Evolutionary conservation across 768 basidiomycete genomes (phyloP).

Genomic region (Trametes villosa): DNA sequence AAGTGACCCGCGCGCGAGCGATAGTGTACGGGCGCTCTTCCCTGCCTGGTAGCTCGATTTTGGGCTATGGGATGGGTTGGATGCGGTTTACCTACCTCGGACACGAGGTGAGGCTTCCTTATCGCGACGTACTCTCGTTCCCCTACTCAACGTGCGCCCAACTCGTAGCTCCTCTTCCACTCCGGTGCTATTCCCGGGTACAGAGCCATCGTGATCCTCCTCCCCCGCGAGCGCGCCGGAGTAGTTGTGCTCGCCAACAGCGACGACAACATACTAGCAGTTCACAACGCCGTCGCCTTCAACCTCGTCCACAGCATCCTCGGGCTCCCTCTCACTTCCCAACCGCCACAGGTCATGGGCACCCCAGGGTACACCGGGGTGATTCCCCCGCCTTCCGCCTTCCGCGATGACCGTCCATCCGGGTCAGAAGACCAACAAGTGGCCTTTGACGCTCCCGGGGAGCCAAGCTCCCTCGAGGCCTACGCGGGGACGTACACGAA

Average conservation of each 20-base stretch:
- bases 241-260: slow-evolving; percentile 34
- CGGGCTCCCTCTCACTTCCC: slow-evolving; percentile 12
- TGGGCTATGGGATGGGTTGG: not conserved
- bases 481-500: slow-evolving; percentile 43
- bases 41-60: not conserved
- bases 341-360: not conserved
- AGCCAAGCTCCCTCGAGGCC: slow-evolving; percentile 20
- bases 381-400: not conserved
- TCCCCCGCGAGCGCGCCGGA: slow-evolving; percentile 43
- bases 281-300: slow-evolving; percentile 3
- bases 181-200: slow-evolving; percentile 41
- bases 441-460: not conserved
- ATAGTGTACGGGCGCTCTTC: not conserved
- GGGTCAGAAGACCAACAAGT: not conserved
- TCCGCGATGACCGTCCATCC: not conserved
- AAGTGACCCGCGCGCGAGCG: slow-evolving; percentile 35
- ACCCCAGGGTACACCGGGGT: not conserved
- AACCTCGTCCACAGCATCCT: slow-evolving; percentile 17
- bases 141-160: not conserved
- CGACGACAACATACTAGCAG: slow-evolving; percentile 1
- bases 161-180: slow-evolving; percentile 40
- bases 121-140: slow-evolving; percentile 46
- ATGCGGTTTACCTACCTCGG: not conserved
- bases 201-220: slow-evolving; percentile 35
- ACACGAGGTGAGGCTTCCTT: slow-evolving; percentile 15